phyloP scores from a whole-genome alignment of 306 rosid genomes.

The Dryas octopetala region DNA sequence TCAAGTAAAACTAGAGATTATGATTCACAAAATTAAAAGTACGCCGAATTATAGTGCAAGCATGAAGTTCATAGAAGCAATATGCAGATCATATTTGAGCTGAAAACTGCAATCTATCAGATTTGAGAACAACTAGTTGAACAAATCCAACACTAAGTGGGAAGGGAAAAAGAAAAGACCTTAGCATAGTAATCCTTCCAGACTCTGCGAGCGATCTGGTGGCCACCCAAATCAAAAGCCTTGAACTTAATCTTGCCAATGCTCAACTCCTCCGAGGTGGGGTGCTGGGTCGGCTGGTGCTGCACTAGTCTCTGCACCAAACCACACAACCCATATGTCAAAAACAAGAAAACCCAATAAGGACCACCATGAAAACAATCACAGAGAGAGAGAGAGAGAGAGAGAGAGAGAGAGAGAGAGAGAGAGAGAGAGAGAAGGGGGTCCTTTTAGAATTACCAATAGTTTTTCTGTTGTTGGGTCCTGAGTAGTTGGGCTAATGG shows the following conservation, averaged over 20 bases:
- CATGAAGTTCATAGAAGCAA: slow-evolving; percentile 5
- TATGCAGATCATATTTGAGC: neutral
- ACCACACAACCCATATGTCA: neutral
- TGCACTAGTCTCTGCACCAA: slow-evolving; percentile 82
- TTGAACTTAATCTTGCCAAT: slow-evolving; percentile 93
- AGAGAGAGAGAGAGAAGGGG: too few relatives aligned
- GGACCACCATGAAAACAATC: neutral
- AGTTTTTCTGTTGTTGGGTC: neutral
- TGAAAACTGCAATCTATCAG: neutral
- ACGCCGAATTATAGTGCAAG: neutral
- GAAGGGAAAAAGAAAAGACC: slow-evolving; percentile 36
- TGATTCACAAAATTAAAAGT: neutral
- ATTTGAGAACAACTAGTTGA: neutral
- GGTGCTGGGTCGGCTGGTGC: slow-evolving; percentile 92
- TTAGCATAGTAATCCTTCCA: slow-evolving; percentile 97
- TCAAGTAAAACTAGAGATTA: neutral
- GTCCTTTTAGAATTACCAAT: too few relatives aligned
- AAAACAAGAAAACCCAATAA: neutral
- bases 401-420: slow-evolving; percentile 2
- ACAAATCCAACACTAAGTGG: neutral
- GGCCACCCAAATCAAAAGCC: slow-evolving; percentile 96
- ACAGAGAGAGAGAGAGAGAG: neutral
- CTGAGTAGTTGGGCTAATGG: neutral
- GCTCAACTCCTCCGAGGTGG: slow-evolving; percentile 91
- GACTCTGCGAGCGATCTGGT: slow-evolving; percentile 89